phyloP scores from a whole-genome alignment of 352 stramenopile species.

The Plasmopara muralis region DNA sequence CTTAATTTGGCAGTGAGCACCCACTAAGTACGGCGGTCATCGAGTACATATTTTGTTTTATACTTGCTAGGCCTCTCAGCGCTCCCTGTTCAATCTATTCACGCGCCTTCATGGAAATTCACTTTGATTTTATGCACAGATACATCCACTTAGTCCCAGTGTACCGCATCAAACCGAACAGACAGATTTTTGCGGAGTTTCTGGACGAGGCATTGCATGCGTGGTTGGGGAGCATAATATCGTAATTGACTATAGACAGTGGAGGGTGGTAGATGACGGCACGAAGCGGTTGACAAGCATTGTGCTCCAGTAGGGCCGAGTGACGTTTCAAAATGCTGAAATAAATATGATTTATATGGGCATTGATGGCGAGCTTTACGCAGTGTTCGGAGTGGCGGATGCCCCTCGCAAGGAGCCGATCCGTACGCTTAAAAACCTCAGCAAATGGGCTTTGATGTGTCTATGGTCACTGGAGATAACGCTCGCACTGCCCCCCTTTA shows the following conservation, averaged over 20 bases:
- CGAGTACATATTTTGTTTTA: slow-evolving; percentile 84
- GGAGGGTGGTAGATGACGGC: slow-evolving; percentile 76
- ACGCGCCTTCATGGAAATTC: too few species aligned
- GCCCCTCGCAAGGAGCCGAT: slow-evolving; percentile 88
- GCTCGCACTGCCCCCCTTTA: slow-evolving; percentile 87
- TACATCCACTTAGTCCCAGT: too few species aligned
- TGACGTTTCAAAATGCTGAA: slow-evolving; percentile 83
- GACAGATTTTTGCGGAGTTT: slow-evolving; percentile 76
- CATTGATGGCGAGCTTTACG: slow-evolving; percentile 66
- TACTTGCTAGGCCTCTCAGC: too few species aligned
- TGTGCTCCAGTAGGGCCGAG: slow-evolving; percentile 58
- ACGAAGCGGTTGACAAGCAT: slow-evolving; percentile 67
- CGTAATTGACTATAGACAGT: slow-evolving; percentile 90
- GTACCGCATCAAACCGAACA: slow-evolving; percentile 61
- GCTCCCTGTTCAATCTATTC: too few species aligned
- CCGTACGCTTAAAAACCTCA: slow-evolving; percentile 87
- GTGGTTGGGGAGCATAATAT: slow-evolving; percentile 66
- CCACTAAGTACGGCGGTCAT: slow-evolving; percentile 92
- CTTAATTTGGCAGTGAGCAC: slow-evolving; percentile 93
- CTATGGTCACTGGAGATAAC: slow-evolving; percentile 99
- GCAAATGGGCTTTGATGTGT: slow-evolving; percentile 91
- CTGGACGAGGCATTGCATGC: slow-evolving; percentile 83
- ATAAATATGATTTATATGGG: slow-evolving; percentile 95
- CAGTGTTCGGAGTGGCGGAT: slow-evolving; percentile 79
- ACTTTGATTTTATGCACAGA: too few species aligned